phyloP scores from a whole-genome alignment of 345 rosid genomes.

The Brassica nigra region DNA sequence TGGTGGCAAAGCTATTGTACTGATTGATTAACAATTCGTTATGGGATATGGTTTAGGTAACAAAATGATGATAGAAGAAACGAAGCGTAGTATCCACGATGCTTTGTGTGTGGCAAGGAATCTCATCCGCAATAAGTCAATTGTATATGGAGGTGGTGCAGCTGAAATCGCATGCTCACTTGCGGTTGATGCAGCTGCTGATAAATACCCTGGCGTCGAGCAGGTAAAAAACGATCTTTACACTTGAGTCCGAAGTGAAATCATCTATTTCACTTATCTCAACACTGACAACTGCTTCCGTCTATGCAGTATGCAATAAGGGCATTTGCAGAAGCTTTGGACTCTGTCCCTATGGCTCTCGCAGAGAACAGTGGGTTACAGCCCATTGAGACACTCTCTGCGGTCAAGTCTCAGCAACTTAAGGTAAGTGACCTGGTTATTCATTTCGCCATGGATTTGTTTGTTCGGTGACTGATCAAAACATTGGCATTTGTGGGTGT shows the following conservation, averaged over 20 bases:
- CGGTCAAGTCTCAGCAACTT: slow-evolving; percentile 87
- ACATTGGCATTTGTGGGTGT: background rate
- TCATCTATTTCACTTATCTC: background rate
- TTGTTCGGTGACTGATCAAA: background rate
- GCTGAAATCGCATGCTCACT: slow-evolving; percentile 90
- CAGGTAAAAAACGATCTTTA: background rate
- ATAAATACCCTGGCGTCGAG: background rate
- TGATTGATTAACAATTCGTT: slow-evolving; percentile 1
- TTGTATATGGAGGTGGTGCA: slow-evolving; percentile 96
- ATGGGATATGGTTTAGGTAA: slow-evolving; percentile 59
- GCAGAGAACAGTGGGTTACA: slow-evolving; percentile 98
- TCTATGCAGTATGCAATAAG: slow-evolving; percentile 82
- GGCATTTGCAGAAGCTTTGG: slow-evolving; percentile 94
- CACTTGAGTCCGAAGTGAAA: background rate
- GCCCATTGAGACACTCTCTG: slow-evolving; percentile 93
- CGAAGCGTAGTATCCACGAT: slow-evolving; percentile 95
- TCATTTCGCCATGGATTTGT: background rate
- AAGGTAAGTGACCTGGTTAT: slow-evolving; percentile 51
- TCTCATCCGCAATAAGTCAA: slow-evolving; percentile 89
- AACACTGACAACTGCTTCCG: background rate
- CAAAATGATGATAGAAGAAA: slow-evolving; percentile 98
- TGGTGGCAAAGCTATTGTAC: background rate
- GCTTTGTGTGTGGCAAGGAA: slow-evolving; percentile 94
- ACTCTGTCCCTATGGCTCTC: slow-evolving; percentile 87
- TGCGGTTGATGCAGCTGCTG: background rate